Evolutionary conservation across 306 rosid species (phyloP).

Genomic region (Carpinus fangiana): DNA sequence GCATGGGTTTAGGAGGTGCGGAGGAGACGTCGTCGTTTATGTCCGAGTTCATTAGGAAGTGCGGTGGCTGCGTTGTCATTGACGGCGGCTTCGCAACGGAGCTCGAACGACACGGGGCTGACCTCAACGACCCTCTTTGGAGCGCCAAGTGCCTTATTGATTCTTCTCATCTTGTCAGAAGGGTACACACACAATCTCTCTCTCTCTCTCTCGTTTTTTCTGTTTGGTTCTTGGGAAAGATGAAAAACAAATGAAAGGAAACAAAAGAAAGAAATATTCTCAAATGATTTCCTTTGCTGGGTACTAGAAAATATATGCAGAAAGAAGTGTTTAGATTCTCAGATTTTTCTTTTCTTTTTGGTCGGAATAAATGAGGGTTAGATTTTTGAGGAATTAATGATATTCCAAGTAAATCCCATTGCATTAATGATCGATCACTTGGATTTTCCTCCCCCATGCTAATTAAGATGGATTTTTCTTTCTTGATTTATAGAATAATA

Average conservation of each 20-base stretch:
- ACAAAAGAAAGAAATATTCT: background rate
- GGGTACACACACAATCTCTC: conserved; percentile 46
- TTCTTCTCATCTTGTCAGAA: conserved; percentile 73
- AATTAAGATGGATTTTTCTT: no score
- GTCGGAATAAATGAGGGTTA: no score
- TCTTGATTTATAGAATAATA: no score
- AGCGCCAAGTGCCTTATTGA: conserved; percentile 87
- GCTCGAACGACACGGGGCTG: conserved; percentile 88
- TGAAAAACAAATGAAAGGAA: background rate
- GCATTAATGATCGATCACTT: no score
- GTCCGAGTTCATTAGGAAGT: conserved; percentile 50
- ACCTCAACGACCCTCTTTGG: conserved; percentile 90
- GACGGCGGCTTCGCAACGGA: conserved; percentile 96
- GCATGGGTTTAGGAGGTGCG: conserved; percentile 15
- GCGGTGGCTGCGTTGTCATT: conserved; percentile 69
- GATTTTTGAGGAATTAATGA: no score
- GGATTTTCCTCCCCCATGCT: no score
- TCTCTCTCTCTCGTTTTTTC: background rate
- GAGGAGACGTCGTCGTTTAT: conserved; percentile 38
- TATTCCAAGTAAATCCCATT: no score
- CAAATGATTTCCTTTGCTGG: background rate
- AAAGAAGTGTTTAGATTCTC: background rate
- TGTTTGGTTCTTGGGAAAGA: background rate
- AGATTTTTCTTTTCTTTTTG: no score
- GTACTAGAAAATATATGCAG: background rate